These are phyloP conservation scores for Acanthamoeba quina DNA, from an alignment of 208 protist genomes.

Conservation along the genomic window DNA sequence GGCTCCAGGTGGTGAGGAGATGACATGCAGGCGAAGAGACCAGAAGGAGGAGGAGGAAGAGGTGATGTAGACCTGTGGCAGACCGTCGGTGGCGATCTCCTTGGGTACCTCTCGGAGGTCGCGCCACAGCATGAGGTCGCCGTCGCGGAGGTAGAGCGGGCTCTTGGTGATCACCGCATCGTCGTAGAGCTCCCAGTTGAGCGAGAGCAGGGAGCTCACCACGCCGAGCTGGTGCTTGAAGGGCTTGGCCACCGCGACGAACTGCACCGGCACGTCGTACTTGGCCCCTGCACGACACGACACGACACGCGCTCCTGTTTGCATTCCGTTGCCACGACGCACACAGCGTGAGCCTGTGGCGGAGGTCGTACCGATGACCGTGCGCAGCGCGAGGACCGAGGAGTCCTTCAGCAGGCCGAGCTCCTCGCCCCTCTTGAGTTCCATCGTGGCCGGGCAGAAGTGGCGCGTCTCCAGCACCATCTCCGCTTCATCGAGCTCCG, in stretches of 20 bases:
- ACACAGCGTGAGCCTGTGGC: neutral
- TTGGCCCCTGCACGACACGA: neutral
- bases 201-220: constrained; percentile 45
- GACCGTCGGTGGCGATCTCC: neutral
- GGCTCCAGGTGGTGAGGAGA: too few species aligned
- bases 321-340: neutral
- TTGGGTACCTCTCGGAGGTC: constrained; percentile 33
- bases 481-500: constrained; percentile 22
- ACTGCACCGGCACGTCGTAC: constrained; percentile 61
- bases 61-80: neutral
- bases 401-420: constrained; percentile 30
- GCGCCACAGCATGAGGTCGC: constrained; percentile 60
- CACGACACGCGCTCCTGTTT: neutral
- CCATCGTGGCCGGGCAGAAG: constrained; percentile 50
- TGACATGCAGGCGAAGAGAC: neutral
- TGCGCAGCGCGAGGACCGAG: constrained; percentile 45
- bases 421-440: constrained; percentile 23
- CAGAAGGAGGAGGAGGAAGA: neutral
- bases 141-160: constrained; percentile 66
- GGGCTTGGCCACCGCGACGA: constrained; percentile 51
- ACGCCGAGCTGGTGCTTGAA: constrained; percentile 63
- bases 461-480: constrained; percentile 37
- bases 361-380: neutral
- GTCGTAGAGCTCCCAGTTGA: constrained; percentile 73
- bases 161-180: constrained; percentile 31